Evolutionary conservation across 768 basidiomycete genomes (phyloP), one percentile per base, ranked within the genome.

Genomic region (Podaxis sp.): DNA sequence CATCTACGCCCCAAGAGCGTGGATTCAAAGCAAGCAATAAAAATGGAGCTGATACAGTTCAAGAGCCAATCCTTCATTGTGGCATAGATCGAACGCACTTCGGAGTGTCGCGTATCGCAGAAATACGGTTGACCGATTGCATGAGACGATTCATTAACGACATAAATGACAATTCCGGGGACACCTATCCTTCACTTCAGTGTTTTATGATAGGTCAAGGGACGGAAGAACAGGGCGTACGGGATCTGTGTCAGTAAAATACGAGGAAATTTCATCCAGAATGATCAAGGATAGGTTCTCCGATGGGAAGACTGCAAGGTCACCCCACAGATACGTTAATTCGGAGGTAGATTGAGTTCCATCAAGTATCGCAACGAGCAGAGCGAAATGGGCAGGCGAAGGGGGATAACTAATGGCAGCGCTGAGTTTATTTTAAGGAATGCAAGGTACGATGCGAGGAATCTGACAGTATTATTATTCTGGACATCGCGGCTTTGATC

Each of bases 251-350:
- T 62, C 22, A 12, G 66, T 11, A 58, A 89, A 85, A 71, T 87
- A 89, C 6, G 75, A 68, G 2, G 88, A 89, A 0, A 80, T 78
- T 64, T 90, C 88, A 54, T 83, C 80, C 17, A 91, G 69, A 36
- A 91, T 77, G 22, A 90, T 65, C n/a, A 89, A 0, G 77, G 66
- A 38, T 68, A 66, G 41, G 70, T 63, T 24, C 75, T 66, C 20
- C 67, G 61, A 56, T 22, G 61, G 61, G 7, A 48, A 56, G 20
- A 50, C n/a, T n/a, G 61, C 22, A 40, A 62, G 46, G 10, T 48
- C 44, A 22, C 20, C 48, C 61, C 61, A 62, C 11, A 62, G 26
- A 15, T 49, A 24, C 46, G 48, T 24, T 15, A 56, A 22, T 17
- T 56, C 61, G 13, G 61, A 24, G 15, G 36, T 20, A 24, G 37